Conservation (phyloP, 2,329 filamentous ascomycete species). For the Xylaria sp. region DNA sequence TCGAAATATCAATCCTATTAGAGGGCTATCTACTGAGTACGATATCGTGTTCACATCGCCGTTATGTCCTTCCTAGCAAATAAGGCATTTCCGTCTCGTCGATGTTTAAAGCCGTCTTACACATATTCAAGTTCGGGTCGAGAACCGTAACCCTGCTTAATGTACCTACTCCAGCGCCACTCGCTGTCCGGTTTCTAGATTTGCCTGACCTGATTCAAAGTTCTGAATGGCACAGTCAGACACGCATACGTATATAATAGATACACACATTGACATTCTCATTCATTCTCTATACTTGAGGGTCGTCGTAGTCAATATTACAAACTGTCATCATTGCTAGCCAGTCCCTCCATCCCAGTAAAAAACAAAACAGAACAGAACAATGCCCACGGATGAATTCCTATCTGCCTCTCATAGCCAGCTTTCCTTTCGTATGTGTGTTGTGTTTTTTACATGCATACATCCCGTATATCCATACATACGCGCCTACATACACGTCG, state of each 20-base stretch:
- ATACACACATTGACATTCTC: neutral
- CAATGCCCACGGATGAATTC: neutral
- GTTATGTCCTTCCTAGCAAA: neutral
- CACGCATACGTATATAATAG: too few species aligned
- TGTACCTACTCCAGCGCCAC: too few species aligned
- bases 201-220: too few species aligned
- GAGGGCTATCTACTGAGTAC: neutral
- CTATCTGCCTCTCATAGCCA: neutral
- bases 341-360: neutral
- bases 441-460: neutral
- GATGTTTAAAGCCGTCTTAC: too few species aligned
- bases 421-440: neutral
- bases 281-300: neutral
- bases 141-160: too few species aligned
- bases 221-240: too few species aligned
- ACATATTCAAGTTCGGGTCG: too few species aligned
- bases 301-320: neutral
- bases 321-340: neutral
- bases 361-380: neutral
- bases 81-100: too few species aligned
- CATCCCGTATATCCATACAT: neutral
- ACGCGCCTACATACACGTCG: neutral
- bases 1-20: neutral
- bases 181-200: too few species aligned
- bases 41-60: neutral